These are phyloP conservation scores for Trichothecium roseum DNA, from an alignment of 2,329 filamentous ascomycete genomes.

Conservation along the genomic window DNA sequence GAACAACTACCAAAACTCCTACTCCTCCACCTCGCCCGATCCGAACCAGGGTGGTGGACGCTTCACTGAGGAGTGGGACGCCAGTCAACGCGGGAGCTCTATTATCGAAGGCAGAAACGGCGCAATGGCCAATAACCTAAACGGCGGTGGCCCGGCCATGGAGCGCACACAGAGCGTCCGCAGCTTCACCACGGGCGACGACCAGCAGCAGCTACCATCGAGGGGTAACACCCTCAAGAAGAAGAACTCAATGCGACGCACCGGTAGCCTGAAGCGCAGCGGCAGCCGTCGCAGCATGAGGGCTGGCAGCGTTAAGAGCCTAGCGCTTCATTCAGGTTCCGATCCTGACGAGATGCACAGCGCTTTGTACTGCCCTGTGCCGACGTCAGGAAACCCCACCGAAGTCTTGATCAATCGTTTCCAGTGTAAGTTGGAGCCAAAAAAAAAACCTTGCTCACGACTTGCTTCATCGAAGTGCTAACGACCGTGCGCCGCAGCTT, in stretches of 20 bases:
- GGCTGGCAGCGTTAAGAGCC: constrained; percentile 77
- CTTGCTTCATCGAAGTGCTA: neutral
- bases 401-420: constrained; percentile 81
- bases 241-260: constrained; percentile 67
- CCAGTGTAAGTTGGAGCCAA: constrained; percentile 74
- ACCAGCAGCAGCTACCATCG: constrained; percentile 24
- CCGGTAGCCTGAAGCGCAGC: constrained; percentile 65
- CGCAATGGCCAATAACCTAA: constrained; percentile 2
- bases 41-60: constrained; percentile 26
- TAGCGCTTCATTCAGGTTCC: constrained; percentile 58
- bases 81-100: constrained; percentile 55
- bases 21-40: constrained; percentile 10
- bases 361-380: constrained; percentile 82
- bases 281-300: constrained; percentile 72
- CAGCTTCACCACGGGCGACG: constrained; percentile 39
- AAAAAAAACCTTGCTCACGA: no score
- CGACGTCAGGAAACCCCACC: constrained; percentile 77
- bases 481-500: constrained; percentile 43
- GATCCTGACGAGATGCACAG: constrained; percentile 67
- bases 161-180: constrained; percentile 53
- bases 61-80: constrained; percentile 65
- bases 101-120: constrained; percentile 39
- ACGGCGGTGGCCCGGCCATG: constrained; percentile 24
- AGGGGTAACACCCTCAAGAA: constrained; percentile 75
- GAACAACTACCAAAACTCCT: constrained; percentile 2